A percentile compares a stretch with the other conserved stretches of the same genome.
Conservation (phyloP, 345 rosid species). For the Microcos paniculata region DNA sequence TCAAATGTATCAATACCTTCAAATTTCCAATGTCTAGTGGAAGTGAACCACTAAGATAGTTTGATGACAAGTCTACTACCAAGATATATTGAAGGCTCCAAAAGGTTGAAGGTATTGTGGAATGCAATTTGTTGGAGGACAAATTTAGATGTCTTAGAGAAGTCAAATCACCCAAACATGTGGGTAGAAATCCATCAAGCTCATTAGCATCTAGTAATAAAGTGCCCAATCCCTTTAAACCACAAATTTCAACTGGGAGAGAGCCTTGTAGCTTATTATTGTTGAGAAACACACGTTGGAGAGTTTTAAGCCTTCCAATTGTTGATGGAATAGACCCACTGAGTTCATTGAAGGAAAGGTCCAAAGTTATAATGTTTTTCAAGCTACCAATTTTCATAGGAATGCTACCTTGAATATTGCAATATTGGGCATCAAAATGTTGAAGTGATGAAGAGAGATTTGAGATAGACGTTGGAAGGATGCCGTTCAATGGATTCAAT, state of each 20-base stretch:
- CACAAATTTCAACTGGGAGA: not conserved
- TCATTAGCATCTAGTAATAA: not conserved
- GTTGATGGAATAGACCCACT: conserved; percentile 9
- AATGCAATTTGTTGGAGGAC: not conserved
- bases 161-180: not conserved
- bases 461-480: conserved; percentile 10
- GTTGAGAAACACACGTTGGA: conserved; percentile 6
- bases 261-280: not conserved
- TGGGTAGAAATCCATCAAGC: not conserved
- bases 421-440: not conserved
- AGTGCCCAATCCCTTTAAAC: not conserved
- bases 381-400: conserved; percentile 11
- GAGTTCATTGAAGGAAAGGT: not conserved
- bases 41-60: not conserved
- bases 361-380: not conserved
- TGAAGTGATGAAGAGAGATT: conserved; percentile 17
- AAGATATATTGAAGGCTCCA: not conserved
- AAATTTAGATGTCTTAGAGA: not conserved
- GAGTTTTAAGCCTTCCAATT: conserved; percentile 2
- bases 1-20: not conserved
- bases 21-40: not conserved
- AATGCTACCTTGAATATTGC: conserved; percentile 11
- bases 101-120: not conserved
- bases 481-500: not conserved
- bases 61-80: not conserved